Evolutionary conservation across 2,329 filamentous ascomycete species (phyloP).

Genomic region (Colletotrichum sp.): DNA sequence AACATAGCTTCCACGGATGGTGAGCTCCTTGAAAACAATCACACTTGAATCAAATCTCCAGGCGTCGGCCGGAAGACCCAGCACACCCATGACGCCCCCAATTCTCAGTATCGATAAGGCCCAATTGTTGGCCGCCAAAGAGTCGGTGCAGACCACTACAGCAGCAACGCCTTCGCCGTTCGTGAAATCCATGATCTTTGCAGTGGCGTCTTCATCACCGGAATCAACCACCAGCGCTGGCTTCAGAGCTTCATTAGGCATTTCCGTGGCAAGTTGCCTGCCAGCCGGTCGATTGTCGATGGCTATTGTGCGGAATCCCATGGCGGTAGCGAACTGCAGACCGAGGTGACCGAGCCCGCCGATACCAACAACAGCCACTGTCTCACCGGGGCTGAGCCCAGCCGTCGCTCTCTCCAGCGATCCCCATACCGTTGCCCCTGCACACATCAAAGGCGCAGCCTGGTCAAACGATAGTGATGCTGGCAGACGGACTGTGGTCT

Average conservation of each 20-base stretch:
- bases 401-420: slow-evolving; percentile 33
- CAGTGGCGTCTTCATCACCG: slow-evolving; percentile 4
- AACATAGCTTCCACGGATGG: slow-evolving; percentile 36
- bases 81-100: slow-evolving; percentile 30
- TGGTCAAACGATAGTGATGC: slow-evolving; percentile 33
- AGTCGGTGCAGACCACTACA: slow-evolving; percentile 35
- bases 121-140: slow-evolving; percentile 33
- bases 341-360: slow-evolving; percentile 39
- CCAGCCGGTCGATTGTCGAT: slow-evolving; percentile 37
- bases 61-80: slow-evolving; percentile 33
- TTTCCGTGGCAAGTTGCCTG: slow-evolving; percentile 29
- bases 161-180: slow-evolving; percentile 34
- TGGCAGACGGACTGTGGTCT: slow-evolving; percentile 31
- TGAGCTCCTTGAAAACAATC: slow-evolving; percentile 34
- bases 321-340: slow-evolving; percentile 37
- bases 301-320: slow-evolving; percentile 38
- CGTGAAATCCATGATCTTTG: slow-evolving; percentile 30
- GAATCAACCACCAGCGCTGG: slow-evolving; percentile 34
- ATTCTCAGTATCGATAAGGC: slow-evolving; percentile 30
- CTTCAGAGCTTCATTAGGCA: slow-evolving; percentile 22
- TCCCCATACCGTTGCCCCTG: slow-evolving; percentile 38
- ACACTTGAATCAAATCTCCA: slow-evolving; percentile 34
- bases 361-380: slow-evolving; percentile 36
- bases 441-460: slow-evolving; percentile 40
- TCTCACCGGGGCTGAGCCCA: slow-evolving; percentile 24